Conservation (phyloP, 257 asterid species). For the Scutellaria baicalensis region DNA sequence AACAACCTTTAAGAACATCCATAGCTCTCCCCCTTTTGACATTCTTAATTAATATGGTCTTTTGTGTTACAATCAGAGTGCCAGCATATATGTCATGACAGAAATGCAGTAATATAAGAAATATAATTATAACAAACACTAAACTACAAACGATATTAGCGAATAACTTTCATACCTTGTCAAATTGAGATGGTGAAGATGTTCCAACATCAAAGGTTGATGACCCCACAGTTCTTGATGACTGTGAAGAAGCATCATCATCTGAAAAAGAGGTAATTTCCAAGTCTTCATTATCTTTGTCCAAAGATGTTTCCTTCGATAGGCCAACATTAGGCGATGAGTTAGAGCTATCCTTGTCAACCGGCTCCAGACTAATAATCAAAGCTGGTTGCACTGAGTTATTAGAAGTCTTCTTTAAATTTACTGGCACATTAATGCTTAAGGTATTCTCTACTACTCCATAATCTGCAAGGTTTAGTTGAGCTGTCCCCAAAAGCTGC, state of each 20-base stretch:
- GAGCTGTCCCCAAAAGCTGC: conserved; percentile 62
- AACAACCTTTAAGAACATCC: not conserved
- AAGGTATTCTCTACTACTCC: conserved; percentile 45
- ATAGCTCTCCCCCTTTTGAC: not conserved
- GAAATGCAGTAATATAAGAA: not conserved
- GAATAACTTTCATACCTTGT: conserved; percentile 39
- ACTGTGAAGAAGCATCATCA: conserved; percentile 66
- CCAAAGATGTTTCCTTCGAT: conserved; percentile 43
- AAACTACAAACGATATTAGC: not conserved
- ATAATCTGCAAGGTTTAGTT: conserved; percentile 66
- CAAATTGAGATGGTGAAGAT: conserved; percentile 49
- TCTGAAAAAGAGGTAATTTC: conserved; percentile 34
- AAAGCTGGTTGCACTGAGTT: conserved; percentile 43
- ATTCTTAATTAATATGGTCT: not conserved
- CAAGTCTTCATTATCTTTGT: conserved; percentile 37
- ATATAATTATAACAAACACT: not conserved
- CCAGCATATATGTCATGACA: not conserved
- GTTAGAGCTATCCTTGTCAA: conserved; percentile 47
- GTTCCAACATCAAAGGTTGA: conserved; percentile 30
- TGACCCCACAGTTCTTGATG: conserved; percentile 50
- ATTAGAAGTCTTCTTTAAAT: conserved; percentile 49
- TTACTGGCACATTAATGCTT: conserved; percentile 41
- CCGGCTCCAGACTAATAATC: conserved; percentile 52
- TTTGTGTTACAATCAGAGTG: not conserved
- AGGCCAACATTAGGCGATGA: conserved; percentile 51